Base-by-base conservation (phyloP, 805 yeast genomes). In the Ogataea ganodermae region DNA sequence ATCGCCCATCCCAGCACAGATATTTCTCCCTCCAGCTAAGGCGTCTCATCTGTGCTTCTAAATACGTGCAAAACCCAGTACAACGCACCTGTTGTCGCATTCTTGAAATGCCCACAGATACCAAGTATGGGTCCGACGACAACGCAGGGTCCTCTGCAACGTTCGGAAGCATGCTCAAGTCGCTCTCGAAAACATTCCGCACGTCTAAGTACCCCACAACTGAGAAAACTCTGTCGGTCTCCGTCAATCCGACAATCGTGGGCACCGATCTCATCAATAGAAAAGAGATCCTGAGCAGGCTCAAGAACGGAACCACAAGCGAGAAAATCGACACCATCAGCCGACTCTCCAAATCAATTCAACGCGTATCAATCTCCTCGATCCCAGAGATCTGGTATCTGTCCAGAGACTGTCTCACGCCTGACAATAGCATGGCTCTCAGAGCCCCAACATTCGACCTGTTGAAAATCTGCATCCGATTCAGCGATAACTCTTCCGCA, bases 361-460 rank as follows among this genome's bases (percentile, higher is more conserved):
- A 74, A 18, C 76, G 73, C 40, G 74, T 73, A 42, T 70, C 83
- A 3, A 74, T 81, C 2, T 72, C 83, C 0, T 76, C 85, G 2
- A 73, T 87, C 3, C 82, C 88, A 0, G 90, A 86, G 51, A 72
- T 88, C 1, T 89, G 96, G 96, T 80, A 83, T 61, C 67, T 81
- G 43, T 83, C 85, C 0, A 69, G 78, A 49, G 79, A 75, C 42
- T 65, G 84, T 61, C 72, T 86, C 42, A 68, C 69, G 6, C 60
- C 67, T 0, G 60, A 62, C 2, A 61, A 58, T 26, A 58, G 56
- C 17, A 46, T 62, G 1, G 69, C 66, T 14, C 63, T 71, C 3
- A 66, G 84, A 22, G 65, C 75, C 26, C 75, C 77, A 1, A 82
- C 83, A 0, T 63, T 87, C 27, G 63, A 71, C 14, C 67, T 89